Base-by-base conservation (phyloP, 1,139 yeast genomes). In the Yamadazyma oceani region DNA sequence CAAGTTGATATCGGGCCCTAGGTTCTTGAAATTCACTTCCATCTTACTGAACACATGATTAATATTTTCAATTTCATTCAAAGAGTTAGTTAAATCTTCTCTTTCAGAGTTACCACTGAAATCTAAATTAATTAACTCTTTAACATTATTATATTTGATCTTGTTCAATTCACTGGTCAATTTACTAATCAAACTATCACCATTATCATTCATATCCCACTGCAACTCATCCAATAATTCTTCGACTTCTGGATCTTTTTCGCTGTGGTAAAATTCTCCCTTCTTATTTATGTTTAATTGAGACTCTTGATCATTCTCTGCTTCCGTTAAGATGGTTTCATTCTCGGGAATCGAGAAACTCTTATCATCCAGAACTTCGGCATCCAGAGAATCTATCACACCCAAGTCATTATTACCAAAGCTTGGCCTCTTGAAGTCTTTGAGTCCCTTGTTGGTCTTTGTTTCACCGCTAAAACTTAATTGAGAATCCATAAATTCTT, bases 161-260 rank as follows among this genome's bases (percentile, higher is more conserved):
- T 55, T 52, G 36, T 63, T 61, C 42, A 70, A 54, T 44, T 82
- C 84, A 31, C 67, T 70, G 21, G 72, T 60, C 34, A 90, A 68
- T 48, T 78, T 80, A 34, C 66, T 69, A 27, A 84, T 70, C 24
- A 89, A 57, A 0, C 72, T 63, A 16, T 68, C 73, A 5, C 84
- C 71, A 46, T 80, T 83, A 52, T 85, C 94, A 13, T 73, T 63
- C 1, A 81, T 70, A 21, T 75, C 75, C 94, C 95, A 88, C 26
- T 78, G 78, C 19, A 87, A 73, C 43, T 84, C 92, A 24, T 83
- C 86, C 44, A 88, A 70, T 13, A 87, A 61, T 42, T 86, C 90
- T 40, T 78, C 84, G n/a, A 80, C 56, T 42, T 72, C 77, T 0
- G 73, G 58, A 43, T 72, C 78, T 35, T 58, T 67, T 33, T 65